Conservation (phyloP, 2,329 filamentous ascomycete genomes). For the Escovopsis weberi region DNA sequence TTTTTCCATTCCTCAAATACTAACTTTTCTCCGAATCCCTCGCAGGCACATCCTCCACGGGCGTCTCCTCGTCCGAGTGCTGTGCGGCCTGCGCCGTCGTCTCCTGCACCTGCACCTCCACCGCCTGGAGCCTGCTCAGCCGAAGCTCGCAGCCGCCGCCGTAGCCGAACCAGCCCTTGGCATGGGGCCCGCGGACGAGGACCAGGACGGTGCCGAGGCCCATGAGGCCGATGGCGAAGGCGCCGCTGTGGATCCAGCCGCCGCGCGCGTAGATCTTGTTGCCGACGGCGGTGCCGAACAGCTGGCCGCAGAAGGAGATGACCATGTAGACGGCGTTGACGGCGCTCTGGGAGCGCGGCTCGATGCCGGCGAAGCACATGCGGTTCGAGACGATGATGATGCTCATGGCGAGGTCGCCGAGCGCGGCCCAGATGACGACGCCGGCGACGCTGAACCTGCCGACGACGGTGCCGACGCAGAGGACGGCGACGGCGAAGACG, state of each 20-base stretch:
- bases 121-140: neutral
- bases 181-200: conserved; percentile 15
- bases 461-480: conserved; percentile 53
- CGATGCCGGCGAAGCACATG: conserved; percentile 53
- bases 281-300: conserved; percentile 52
- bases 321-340: conserved; percentile 79
- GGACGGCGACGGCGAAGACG: conserved; percentile 41
- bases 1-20: no score
- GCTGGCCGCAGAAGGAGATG: conserved; percentile 56
- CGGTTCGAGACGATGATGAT: conserved; percentile 62
- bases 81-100: neutral
- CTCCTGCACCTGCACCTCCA: neutral
- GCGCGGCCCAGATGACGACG: conserved; percentile 55
- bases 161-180: conserved; percentile 20
- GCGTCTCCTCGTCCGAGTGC: no score
- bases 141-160: conserved; percentile 13
- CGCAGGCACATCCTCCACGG: no score
- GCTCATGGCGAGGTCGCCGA: conserved; percentile 59
- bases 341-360: conserved; percentile 56
- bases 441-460: conserved; percentile 53
- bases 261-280: conserved; percentile 36
- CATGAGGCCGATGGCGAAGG: conserved; percentile 17
- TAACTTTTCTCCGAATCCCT: no score
- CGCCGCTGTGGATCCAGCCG: conserved; percentile 35
- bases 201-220: conserved; percentile 14